Base-by-base conservation (phyloP, 1,284 basidiomycete species). In the Austroboletus niveus region DNA sequence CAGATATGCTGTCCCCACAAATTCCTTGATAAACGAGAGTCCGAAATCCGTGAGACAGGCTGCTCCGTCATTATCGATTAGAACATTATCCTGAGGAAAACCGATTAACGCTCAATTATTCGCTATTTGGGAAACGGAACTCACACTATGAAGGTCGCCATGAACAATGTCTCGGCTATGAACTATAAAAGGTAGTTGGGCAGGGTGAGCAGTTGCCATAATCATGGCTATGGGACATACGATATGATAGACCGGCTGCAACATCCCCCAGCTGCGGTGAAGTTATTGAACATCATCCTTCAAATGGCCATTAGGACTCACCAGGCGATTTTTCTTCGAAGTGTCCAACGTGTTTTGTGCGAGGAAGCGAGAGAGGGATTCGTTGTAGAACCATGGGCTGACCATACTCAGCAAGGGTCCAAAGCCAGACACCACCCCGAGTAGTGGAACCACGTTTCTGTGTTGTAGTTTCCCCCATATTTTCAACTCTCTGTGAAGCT, bases 21-120 rank as follows among this genome's bases (percentile, higher is more conserved):
- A 63, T 31, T 72, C 72, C 5, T 49, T 55, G 43, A 69, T 56
- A 31, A 63, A 57, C 0, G 73, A 74, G 11, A 74, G 60, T 9
- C 72, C 74, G 46, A 74, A 75, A 49, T 75, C 73, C 0, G 60
- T 51, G 14, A 66, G 48, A 20, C 64, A 58, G 44, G 66, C 64
- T 15, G 52, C 54, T 12, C 62, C 64, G n/a, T 54, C 6, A 7
- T 57, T 58, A 36, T 58, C 48, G 11, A 66, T 56, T 15, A 66
- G 42, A 48, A 66, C 53, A 45, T 69, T 69, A n/a, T 34, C 66
- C 68, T 69, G n/a, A 15, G 14, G 14, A 47, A 29, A 40, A 43
- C 42, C 1, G 17, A 30, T 59, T 15, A 48, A 38, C 40, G 15
- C 4, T 36, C 20, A 3, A 44, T 30, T 17, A 20, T 30, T 46